phyloP scores from a whole-genome alignment of 768 basidiomycete species.

The Xerocomellus amylosporus region DNA sequence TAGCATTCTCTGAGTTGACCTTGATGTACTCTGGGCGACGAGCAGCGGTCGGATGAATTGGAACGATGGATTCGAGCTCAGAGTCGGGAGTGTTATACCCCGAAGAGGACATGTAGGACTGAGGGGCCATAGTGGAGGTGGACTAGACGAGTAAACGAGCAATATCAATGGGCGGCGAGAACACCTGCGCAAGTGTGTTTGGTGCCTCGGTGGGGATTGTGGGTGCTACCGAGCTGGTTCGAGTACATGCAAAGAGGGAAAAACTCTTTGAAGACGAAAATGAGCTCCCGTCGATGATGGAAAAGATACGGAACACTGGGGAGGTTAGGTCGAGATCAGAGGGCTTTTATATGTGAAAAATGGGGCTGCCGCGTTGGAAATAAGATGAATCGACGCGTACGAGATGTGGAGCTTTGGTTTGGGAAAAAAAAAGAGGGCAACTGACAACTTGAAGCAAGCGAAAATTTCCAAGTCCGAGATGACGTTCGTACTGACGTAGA shows the following conservation, averaged over 20 bases:
- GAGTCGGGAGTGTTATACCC: conserved; percentile 73
- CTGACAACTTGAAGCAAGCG: conserved; percentile 1
- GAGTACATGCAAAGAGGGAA: conserved; percentile 84
- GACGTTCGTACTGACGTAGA: conserved; percentile 7
- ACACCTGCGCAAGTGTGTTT: conserved; percentile 79
- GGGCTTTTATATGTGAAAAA: conserved; percentile 30
- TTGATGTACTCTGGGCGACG: conserved; percentile 74
- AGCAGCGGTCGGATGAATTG: conserved; percentile 82
- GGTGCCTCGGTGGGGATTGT: conserved; percentile 84
- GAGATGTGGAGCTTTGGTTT: conserved; percentile 9
- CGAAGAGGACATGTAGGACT: conserved; percentile 44
- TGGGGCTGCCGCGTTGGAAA: conserved; percentile 10
- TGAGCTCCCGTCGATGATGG: background rate
- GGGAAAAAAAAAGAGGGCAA: conserved; percentile 21
- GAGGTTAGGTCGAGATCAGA: background rate
- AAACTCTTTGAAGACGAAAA: conserved; percentile 24
- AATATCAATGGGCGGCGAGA: conserved; percentile 45
- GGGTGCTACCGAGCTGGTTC: conserved; percentile 86
- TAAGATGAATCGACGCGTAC: background rate
- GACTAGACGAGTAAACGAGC: conserved; percentile 28
- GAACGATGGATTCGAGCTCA: conserved; percentile 63
- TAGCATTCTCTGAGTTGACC: conserved; percentile 78
- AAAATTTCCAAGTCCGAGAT: conserved; percentile 20
- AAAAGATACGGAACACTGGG: background rate
- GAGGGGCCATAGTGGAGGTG: conserved; percentile 48